Evolutionary conservation across 2,329 filamentous ascomycete species (phyloP).

Genomic region (Lachnellula willkommii): DNA sequence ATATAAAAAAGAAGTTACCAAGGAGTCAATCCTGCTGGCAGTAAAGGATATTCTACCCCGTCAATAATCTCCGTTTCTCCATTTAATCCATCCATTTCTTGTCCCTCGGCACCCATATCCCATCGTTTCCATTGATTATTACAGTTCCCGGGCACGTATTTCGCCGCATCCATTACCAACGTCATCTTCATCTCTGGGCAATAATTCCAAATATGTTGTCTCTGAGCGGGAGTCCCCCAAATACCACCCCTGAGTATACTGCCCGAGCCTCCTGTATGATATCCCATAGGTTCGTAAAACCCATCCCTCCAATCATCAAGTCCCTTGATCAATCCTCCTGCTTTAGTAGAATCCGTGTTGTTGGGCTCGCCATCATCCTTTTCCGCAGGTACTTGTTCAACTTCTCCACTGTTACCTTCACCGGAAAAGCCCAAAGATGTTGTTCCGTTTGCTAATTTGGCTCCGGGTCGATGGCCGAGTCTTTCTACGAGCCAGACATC

Average conservation of each 20-base stretch:
- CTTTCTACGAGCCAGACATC: constrained; percentile 53
- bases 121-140: constrained; percentile 41
- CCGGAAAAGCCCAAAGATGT: constrained; percentile 45
- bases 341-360: constrained; percentile 21
- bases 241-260: constrained; percentile 40
- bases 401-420: constrained; percentile 40
- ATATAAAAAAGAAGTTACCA: constrained; percentile 18
- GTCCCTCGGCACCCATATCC: constrained; percentile 19
- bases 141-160: constrained; percentile 46
- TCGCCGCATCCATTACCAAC: constrained; percentile 48
- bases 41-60: constrained; percentile 29
- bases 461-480: constrained; percentile 43
- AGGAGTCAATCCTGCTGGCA: constrained; percentile 26
- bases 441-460: constrained; percentile 48
- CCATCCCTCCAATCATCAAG: constrained; percentile 47
- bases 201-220: constrained; percentile 50
- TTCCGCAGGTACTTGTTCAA: constrained; percentile 21
- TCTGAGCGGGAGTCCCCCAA: constrained; percentile 44
- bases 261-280: constrained; percentile 49
- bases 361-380: constrained; percentile 17
- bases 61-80: constrained; percentile 25
- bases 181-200: constrained; percentile 56
- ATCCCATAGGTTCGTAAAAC: constrained; percentile 53
- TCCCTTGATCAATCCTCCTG: constrained; percentile 32
- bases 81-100: constrained; percentile 7